Evolutionary conservation across 345 rosid genomes (phyloP), one percentile per base, ranked within the genome.

Genomic region (Pugionium dolabratum): DNA sequence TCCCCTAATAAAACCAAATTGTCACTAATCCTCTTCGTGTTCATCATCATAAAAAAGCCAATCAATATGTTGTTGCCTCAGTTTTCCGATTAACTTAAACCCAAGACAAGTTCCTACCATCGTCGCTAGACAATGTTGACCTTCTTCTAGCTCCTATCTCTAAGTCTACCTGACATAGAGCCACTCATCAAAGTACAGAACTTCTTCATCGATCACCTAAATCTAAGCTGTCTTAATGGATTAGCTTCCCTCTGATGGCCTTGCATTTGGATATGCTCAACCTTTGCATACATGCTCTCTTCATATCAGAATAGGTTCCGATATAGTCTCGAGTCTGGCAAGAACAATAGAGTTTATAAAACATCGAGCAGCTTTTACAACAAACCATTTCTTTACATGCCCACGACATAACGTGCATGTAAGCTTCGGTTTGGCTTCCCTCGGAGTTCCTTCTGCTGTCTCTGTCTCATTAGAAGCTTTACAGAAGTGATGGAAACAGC

Each of bases 281-380:
- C 33, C 79, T 86, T 81, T 3, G 96, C 18, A 18, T 18, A 18
- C 96, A 76, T 88, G 96, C 74, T 83, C 82, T 82, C 91, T 18
- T 81, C 40, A 86, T 86, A 66, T 86, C 92, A 7, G 81, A 45
- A 67, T 83, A 91, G 4, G 82, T 76, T 56, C 93, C 91, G 2
- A 54, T 80, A 63, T 73, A 90, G 28, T 79, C 77, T 67, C 93
- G 88, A 2, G 82, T 63, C 77, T 88, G 89, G 32, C 83, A 82
- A 30, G 93, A 85, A 78, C 95, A 91, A 57, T 85, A 2, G 86
- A 76, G 71, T 90, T 83, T 93, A 88, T 84, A 74, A 84, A 90
- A 36, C 31, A 44, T 37, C 95, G 82, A n/a, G 93, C 93, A 41
- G 74, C 73, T 40, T 88, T 81, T 61, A 70, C 76, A 11, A 84